Evolutionary conservation across 2,329 filamentous ascomycete species (phyloP).

Genomic region (Trichophaea hybrida): DNA sequence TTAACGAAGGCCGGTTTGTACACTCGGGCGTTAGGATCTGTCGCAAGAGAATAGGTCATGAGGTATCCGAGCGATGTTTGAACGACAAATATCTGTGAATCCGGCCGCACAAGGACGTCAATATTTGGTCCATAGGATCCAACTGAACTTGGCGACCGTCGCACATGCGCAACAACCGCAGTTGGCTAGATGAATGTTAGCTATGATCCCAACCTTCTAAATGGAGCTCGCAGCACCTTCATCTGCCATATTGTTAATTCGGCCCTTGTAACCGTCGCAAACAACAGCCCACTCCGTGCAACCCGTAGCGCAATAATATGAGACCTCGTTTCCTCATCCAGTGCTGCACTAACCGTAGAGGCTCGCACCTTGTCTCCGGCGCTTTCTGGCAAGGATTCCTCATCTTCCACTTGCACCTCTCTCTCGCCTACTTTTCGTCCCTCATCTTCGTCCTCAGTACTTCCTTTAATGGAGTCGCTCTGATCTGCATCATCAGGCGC

Average conservation of each 20-base stretch:
- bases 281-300: slow-evolving; percentile 36
- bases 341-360: not conserved
- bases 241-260: slow-evolving; percentile 94
- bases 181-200: slow-evolving; percentile 50
- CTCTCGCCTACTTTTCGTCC: slow-evolving; percentile 26
- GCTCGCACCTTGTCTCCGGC: not conserved
- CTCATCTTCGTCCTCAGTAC: slow-evolving; percentile 14
- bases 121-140: slow-evolving; percentile 73
- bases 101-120: slow-evolving; percentile 71
- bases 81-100: slow-evolving; percentile 81
- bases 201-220: slow-evolving; percentile 1
- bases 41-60: slow-evolving; percentile 85
- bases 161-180: slow-evolving; percentile 69
- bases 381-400: slow-evolving; percentile 11
- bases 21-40: slow-evolving; percentile 65
- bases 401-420: slow-evolving; percentile 16
- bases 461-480: slow-evolving; percentile 27
- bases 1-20: slow-evolving; percentile 71
- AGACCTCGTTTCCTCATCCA: not conserved
- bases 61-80: slow-evolving; percentile 76
- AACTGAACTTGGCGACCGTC: slow-evolving; percentile 67
- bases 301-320: slow-evolving; percentile 20
- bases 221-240: slow-evolving; percentile 42
- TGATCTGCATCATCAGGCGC: slow-evolving; percentile 29
- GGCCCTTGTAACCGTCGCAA: slow-evolving; percentile 73